Conservation (phyloP, 352 stramenopile species). For the Phytopythium cucurbitacearum region DNA sequence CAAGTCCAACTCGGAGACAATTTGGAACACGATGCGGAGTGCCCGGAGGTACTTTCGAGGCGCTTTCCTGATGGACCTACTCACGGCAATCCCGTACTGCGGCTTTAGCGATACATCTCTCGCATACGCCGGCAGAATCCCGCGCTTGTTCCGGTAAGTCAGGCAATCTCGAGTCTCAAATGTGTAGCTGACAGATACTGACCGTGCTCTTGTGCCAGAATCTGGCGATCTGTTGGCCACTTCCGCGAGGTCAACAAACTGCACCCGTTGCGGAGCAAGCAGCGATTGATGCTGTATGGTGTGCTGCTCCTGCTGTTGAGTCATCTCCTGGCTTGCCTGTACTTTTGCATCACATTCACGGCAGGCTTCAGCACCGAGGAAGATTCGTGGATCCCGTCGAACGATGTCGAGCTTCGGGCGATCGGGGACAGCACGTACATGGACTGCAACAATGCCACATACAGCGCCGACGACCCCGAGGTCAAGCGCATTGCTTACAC, state of each 20-base stretch:
- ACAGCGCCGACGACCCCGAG: conserved; percentile 4
- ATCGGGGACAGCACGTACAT: conserved; percentile 3
- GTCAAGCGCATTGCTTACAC: conserved; percentile 10
- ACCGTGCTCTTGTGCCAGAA: conserved; percentile 6
- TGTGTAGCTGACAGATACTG: neutral
- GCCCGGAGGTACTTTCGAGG: conserved; percentile 19
- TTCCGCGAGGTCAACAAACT: conserved; percentile 23
- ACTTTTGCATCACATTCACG: conserved; percentile 26
- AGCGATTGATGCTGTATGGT: conserved; percentile 13
- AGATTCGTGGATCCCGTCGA: conserved; percentile 17
- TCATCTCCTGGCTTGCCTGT: conserved; percentile 26
- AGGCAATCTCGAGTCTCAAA: neutral
- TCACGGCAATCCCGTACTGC: conserved; percentile 33
- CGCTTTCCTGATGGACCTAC: conserved; percentile 24
- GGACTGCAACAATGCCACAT: conserved; percentile 6
- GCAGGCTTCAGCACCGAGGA: conserved; percentile 20
- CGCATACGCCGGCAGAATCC: conserved; percentile 11
- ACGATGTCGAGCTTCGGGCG: conserved; percentile 20
- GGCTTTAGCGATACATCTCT: conserved; percentile 9
- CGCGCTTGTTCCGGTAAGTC: conserved; percentile 12
- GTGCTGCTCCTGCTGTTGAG: conserved; percentile 22
- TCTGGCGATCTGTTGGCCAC: conserved; percentile 25
- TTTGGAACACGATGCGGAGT: conserved; percentile 19
- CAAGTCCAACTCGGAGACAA: conserved; percentile 19
- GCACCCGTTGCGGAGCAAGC: conserved; percentile 10